phyloP scores from a whole-genome alignment of 306 rosid species.

The Senna tora region DNA sequence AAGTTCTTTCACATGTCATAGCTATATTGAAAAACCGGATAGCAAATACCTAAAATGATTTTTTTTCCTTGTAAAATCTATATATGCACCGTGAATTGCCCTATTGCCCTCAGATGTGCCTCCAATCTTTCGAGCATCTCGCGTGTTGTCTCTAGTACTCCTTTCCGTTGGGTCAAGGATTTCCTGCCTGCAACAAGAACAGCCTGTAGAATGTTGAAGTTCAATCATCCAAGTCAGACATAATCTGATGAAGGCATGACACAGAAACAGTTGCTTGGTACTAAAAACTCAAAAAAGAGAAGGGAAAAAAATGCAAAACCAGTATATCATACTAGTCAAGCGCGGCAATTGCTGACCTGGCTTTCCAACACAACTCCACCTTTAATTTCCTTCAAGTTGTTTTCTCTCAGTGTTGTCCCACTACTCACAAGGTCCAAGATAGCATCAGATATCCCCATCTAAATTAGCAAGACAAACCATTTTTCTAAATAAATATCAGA shows the following conservation, averaged over 20 bases:
- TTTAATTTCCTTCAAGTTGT: conserved; percentile 87
- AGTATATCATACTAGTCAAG: conserved; percentile 25
- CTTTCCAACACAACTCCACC: conserved; percentile 84
- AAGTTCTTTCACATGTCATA: background rate
- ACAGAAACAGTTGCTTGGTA: conserved; percentile 23
- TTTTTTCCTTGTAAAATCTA: background rate
- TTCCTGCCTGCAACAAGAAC: conserved; percentile 89
- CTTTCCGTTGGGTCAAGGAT: conserved; percentile 71
- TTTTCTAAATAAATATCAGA: conserved; percentile 7
- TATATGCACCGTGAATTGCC: conserved; percentile 76
- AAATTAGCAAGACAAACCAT: conserved; percentile 39
- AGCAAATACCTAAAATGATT: too few relatives aligned
- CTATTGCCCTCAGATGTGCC: conserved; percentile 82
- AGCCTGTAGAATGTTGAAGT: conserved; percentile 60
- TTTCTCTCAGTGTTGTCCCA: conserved; percentile 83
- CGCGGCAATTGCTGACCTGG: conserved; percentile 60
- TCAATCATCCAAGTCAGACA: conserved; percentile 37
- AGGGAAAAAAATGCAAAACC: conserved; percentile 12
- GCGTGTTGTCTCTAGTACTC: conserved; percentile 79
- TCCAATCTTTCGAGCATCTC: conserved; percentile 97
- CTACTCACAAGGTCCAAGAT: conserved; percentile 98
- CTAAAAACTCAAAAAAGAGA: background rate
- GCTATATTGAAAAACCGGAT: background rate
- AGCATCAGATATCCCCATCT: conserved; percentile 98
- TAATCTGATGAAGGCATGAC: conserved; percentile 26